phyloP scores from a whole-genome alignment of 1,284 basidiomycete species.

The Peniophora sp. region DNA sequence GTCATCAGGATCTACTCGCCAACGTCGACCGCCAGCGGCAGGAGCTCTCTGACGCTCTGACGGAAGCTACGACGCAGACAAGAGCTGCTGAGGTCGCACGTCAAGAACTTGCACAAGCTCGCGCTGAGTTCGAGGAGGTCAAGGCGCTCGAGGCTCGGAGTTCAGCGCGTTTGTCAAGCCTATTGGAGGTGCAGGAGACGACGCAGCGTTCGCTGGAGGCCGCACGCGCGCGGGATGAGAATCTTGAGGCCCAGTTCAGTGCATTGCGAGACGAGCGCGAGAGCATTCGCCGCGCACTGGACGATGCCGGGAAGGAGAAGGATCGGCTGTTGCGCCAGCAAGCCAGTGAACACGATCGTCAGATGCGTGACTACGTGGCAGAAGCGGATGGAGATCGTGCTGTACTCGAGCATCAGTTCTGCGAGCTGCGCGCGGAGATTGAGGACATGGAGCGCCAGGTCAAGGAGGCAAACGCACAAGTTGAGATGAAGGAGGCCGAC shows the following conservation, averaged over 20 bases:
- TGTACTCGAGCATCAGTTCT: conserved; percentile 81
- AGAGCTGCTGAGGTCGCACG: conserved; percentile 56
- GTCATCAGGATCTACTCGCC: conserved; percentile 52
- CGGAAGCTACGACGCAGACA: conserved; percentile 63
- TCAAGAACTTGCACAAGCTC: conserved; percentile 59
- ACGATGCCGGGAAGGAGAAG: conserved; percentile 62
- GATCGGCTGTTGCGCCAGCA: conserved; percentile 68
- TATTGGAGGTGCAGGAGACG: conserved; percentile 68
- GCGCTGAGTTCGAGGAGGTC: conserved; percentile 64
- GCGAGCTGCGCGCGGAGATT: conserved; percentile 59
- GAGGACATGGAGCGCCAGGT: conserved; percentile 52
- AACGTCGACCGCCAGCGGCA: conserved; percentile 54
- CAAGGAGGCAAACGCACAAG: conserved; percentile 50
- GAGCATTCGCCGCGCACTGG: conserved; percentile 58
- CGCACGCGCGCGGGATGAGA: conserved; percentile 62
- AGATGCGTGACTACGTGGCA: conserved; percentile 80
- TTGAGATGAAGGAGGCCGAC: conserved; percentile 56
- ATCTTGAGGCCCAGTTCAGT: conserved; percentile 66
- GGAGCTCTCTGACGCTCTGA: conserved; percentile 53
- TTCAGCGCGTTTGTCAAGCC: conserved; percentile 48
- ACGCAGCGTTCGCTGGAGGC: conserved; percentile 67
- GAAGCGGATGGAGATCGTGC: conserved; percentile 89
- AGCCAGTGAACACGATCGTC: conserved; percentile 74
- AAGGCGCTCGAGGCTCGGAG: conserved; percentile 64
- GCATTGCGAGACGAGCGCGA: conserved; percentile 59